phyloP scores from a whole-genome alignment of 208 protist genomes.

The Crithidia thermophila region DNA sequence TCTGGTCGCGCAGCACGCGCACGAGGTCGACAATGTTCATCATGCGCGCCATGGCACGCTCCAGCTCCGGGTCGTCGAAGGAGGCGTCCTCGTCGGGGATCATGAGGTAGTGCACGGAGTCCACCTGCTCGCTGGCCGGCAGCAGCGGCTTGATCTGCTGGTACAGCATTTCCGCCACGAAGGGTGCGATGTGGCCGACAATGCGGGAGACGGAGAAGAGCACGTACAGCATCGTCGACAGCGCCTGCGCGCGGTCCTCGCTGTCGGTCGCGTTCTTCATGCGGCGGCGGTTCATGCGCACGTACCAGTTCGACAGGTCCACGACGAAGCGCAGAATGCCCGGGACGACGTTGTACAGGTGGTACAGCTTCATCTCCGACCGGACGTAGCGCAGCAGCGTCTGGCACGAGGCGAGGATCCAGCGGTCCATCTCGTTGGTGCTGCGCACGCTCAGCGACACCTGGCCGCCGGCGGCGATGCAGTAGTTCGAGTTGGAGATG shows the following conservation, averaged over 20 bases:
- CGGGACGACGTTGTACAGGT: constrained; percentile 99
- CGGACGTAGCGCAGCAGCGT: constrained; percentile 95
- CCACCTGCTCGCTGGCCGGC: constrained; percentile 75
- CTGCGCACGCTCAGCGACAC: constrained; percentile 69
- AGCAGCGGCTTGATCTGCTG: constrained; percentile 95
- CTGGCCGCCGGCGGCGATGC: constrained; percentile 45
- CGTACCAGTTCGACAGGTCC: constrained; percentile 99
- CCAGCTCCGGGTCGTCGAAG: constrained; percentile 72
- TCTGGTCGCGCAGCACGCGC: constrained; percentile 94
- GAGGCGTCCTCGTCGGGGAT: constrained; percentile 83
- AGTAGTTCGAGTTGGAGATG: constrained; percentile 93
- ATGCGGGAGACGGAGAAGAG: constrained; percentile 89
- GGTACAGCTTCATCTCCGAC: constrained; percentile 97
- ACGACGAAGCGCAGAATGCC: constrained; percentile 97
- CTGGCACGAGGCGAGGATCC: constrained; percentile 97
- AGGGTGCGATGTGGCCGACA: constrained; percentile 99
- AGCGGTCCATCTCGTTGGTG: constrained; percentile 98
- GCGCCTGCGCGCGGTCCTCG: constrained; percentile 80
- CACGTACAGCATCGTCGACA: constrained; percentile 94
- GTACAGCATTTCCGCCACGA: constrained; percentile 98
- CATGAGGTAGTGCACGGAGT: constrained; percentile 95
- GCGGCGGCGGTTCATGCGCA: constrained; percentile 97
- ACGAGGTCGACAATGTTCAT: constrained; percentile 94
- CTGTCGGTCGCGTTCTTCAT: constrained; percentile 89
- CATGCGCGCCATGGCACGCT: constrained; percentile 89